Evolutionary conservation across 176 grass and related monocot species (phyloP).

Genomic region (Panicum miliaceum): DNA sequence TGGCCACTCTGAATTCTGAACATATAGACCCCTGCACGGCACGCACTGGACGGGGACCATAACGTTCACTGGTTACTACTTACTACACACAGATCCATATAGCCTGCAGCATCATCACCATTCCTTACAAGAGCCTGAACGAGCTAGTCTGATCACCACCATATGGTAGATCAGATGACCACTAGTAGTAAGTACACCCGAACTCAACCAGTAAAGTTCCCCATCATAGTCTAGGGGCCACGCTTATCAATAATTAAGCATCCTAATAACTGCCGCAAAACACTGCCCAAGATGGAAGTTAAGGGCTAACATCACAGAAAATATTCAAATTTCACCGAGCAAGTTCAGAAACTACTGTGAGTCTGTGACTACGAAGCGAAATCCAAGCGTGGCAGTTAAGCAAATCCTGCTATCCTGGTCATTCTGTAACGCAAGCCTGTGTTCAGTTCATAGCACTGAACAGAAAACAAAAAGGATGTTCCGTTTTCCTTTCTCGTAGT

Average conservation of each 20-base stretch:
- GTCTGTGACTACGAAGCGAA: not conserved
- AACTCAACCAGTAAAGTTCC: conserved; percentile 30
- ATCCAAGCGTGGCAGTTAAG: not conserved
- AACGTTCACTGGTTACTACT: conserved; percentile 21
- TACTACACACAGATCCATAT: not conserved
- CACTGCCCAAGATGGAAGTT: conserved; percentile 12
- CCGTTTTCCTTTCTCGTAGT: conserved; percentile 26
- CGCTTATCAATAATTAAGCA: not conserved
- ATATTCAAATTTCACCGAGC: conserved; percentile 7
- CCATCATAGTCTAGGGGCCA: conserved; percentile 5
- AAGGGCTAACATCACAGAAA: not conserved
- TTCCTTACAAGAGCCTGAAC: conserved; percentile 27
- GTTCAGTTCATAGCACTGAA: conserved; percentile 16
- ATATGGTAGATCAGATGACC: conserved; percentile 26
- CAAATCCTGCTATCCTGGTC: conserved; percentile 14
- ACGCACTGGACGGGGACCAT: conserved; percentile 35
- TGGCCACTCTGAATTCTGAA: not conserved
- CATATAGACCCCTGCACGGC: not conserved
- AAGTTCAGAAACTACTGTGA: conserved; percentile 3
- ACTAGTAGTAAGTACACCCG: conserved; percentile 4
- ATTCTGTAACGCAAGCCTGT: not conserved
- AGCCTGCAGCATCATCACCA: conserved; percentile 34
- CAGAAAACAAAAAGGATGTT: conserved; percentile 20
- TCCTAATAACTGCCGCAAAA: conserved; percentile 24
- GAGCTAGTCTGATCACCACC: not conserved